Evolutionary conservation across 306 rosid species (phyloP).

Genomic region (Sicyos baderoa): DNA sequence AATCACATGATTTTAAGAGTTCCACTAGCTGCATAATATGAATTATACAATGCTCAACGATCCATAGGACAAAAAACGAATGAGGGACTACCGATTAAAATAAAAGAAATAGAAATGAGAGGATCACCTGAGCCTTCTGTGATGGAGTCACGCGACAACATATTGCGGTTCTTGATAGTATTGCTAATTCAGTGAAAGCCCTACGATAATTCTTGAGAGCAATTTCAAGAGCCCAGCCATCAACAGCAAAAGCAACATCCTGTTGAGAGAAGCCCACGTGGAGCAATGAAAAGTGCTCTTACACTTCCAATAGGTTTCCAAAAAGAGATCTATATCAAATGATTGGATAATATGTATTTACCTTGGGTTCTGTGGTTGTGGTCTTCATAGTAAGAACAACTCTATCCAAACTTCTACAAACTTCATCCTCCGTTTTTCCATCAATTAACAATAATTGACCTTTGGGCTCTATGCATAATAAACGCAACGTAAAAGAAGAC

Average conservation of each 20-base stretch:
- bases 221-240: conserved; percentile 99
- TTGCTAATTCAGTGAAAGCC: conserved; percentile 89
- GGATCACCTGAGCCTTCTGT: conserved; percentile 87
- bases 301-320: not conserved
- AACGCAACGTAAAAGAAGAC: not conserved
- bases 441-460: conserved; percentile 90
- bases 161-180: conserved; percentile 93
- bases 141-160: conserved; percentile 99
- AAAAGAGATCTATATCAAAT: not conserved
- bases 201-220: conserved; percentile 75
- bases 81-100: not conserved
- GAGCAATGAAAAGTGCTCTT: not conserved
- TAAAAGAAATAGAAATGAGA: not conserved
- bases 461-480: conserved; percentile 61
- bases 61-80: not conserved
- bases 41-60: not conserved
- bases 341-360: conserved; percentile 24
- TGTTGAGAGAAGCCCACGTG: conserved; percentile 18
- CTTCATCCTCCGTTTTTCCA: conserved; percentile 89
- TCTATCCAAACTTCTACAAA: conserved; percentile 78
- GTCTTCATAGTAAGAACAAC: conserved; percentile 86
- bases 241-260: conserved; percentile 93
- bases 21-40: conserved; percentile 78
- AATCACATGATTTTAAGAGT: conserved; percentile 82
- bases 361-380: conserved; percentile 90